These are phyloP conservation scores for Calamus simplicifolius DNA, from an alignment of 176 grass and related monocot genomes.

Conservation along the genomic window DNA sequence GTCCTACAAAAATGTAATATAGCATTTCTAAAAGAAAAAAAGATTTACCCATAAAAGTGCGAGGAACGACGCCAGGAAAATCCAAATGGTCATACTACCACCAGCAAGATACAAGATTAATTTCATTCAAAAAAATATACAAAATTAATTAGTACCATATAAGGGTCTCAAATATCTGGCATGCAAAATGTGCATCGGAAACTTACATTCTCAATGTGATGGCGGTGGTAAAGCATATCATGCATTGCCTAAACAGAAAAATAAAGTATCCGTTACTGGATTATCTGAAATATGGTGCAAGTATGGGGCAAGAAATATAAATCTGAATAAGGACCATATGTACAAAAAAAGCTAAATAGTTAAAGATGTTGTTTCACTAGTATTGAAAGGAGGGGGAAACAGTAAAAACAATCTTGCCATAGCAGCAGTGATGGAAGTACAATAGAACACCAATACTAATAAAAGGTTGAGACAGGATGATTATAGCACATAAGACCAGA, in stretches of 20 bases:
- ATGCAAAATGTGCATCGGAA: not conserved
- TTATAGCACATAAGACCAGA: too few species aligned
- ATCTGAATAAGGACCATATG: not conserved
- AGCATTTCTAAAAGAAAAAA: not conserved
- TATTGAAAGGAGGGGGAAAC: too few species aligned
- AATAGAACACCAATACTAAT: too few species aligned
- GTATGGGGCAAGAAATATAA: not conserved
- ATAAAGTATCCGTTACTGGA: not conserved
- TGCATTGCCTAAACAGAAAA: slow-evolving; percentile 75
- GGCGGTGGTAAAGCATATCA: slow-evolving; percentile 72
- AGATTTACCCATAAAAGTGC: slow-evolving; percentile 62
- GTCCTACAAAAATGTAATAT: too few species aligned
- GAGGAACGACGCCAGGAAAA: slow-evolving; percentile 90
- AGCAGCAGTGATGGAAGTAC: too few species aligned
- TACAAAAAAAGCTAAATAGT: too few species aligned
- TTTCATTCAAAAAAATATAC: not conserved
- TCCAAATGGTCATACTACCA: slow-evolving; percentile 88
- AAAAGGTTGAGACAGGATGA: too few species aligned
- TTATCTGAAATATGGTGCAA: not conserved
- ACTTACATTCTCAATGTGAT: slow-evolving; percentile 70
- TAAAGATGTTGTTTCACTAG: too few species aligned
- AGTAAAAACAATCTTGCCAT: too few species aligned
- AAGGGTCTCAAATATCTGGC: too few species aligned
- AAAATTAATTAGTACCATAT: too few species aligned
- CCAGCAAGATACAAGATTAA: slow-evolving; percentile 5